phyloP scores from a whole-genome alignment of 2,329 filamentous ascomycete species.

The Acarospora socialis region DNA sequence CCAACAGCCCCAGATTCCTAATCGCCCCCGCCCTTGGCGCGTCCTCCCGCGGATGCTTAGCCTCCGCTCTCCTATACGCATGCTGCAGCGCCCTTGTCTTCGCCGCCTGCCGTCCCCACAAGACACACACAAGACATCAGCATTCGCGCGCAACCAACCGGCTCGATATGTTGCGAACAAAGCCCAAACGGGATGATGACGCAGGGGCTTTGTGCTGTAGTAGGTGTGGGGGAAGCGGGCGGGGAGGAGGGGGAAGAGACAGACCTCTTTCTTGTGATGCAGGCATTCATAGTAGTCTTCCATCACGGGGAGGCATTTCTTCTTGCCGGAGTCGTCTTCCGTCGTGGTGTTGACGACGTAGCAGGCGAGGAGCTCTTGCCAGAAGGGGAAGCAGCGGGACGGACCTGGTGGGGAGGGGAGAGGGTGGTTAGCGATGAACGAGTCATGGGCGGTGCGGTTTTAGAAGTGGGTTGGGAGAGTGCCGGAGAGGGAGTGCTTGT shows the following conservation, averaged over 20 bases:
- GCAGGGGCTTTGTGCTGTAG: slow-evolving; percentile 1
- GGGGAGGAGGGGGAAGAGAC: slow-evolving; percentile 19
- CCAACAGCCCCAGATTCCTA: slow-evolving; percentile 68
- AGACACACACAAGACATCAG: slow-evolving; percentile 2
- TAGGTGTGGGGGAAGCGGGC: slow-evolving; percentile 4
- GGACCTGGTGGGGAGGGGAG: too few relatives aligned
- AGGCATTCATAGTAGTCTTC: slow-evolving; percentile 99
- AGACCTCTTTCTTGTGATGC: slow-evolving; percentile 97
- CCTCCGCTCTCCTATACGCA: slow-evolving; percentile 70
- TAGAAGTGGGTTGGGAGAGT: slow-evolving; percentile 9
- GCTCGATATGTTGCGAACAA: not conserved
- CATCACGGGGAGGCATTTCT: slow-evolving; percentile 69
- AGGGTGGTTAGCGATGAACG: too few relatives aligned
- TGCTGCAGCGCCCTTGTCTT: slow-evolving; percentile 66
- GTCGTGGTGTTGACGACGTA: slow-evolving; percentile 85
- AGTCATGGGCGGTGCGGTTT: slow-evolving; percentile 9
- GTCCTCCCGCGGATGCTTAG: slow-evolving; percentile 61
- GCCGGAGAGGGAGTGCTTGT: not conserved
- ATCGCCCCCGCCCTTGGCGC: slow-evolving; percentile 75
- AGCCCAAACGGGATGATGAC: not conserved
- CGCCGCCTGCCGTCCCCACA: slow-evolving; percentile 44
- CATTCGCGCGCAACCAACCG: not conserved
- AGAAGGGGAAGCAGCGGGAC: slow-evolving; percentile 93
- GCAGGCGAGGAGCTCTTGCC: slow-evolving; percentile 97
- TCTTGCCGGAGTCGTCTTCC: slow-evolving; percentile 66